phyloP scores from a whole-genome alignment of 345 rosid species.

The Mercurialis annua region DNA sequence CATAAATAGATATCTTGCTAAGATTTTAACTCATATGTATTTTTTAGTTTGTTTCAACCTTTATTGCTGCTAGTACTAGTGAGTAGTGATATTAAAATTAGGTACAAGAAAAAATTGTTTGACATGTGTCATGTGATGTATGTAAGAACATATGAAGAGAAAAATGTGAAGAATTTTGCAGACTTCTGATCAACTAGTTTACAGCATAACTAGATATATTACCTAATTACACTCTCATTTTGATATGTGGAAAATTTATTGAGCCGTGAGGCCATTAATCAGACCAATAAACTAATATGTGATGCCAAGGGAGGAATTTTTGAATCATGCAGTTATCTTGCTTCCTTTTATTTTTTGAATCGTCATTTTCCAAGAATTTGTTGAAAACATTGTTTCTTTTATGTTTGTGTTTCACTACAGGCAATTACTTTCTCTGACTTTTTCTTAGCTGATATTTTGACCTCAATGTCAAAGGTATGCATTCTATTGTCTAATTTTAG shows the following conservation, averaged over 20 bases:
- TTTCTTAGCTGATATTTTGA: conserved; percentile 88
- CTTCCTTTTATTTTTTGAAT: not conserved
- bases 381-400: not conserved
- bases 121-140: not conserved
- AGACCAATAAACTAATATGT: not conserved
- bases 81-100: not conserved
- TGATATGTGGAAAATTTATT: not conserved
- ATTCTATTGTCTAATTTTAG: conserved; percentile 9
- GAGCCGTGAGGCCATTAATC: not conserved
- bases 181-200: not conserved
- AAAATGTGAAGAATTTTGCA: not conserved
- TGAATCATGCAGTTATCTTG: not conserved
- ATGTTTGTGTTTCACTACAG: conserved; percentile 36
- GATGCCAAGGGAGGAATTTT: not conserved
- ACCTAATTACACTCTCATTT: too few relatives aligned
- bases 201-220: not conserved
- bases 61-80: not conserved
- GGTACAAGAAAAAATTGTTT: not conserved
- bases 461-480: conserved; percentile 93
- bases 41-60: not conserved
- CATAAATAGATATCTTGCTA: not conserved
- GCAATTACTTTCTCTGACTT: conserved; percentile 85
- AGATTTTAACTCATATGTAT: too few relatives aligned
- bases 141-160: not conserved
- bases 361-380: not conserved